Conservation (phyloP, 2,329 filamentous ascomycete species). For the Pyricularia sp. region DNA sequence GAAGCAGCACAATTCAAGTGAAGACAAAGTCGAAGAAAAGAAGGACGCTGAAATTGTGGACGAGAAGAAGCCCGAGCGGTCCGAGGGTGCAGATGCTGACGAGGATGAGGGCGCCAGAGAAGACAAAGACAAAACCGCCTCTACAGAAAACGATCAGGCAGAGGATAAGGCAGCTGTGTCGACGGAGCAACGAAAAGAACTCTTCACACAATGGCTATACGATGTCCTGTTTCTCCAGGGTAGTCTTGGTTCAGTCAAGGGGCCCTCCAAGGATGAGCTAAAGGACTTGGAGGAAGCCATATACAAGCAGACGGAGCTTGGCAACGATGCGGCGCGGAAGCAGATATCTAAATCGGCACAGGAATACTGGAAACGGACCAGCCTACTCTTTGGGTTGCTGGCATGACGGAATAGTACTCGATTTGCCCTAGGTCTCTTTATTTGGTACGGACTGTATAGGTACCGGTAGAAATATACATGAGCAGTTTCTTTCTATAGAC, state of each 20-base stretch:
- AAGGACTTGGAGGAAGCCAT: slow-evolving; percentile 36
- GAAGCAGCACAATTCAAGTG: slow-evolving; percentile 8
- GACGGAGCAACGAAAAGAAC: slow-evolving; percentile 28
- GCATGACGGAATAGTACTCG: slow-evolving; percentile 22
- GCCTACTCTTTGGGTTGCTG: slow-evolving; percentile 72
- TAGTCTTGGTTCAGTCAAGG: slow-evolving; percentile 27
- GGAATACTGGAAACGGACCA: slow-evolving; percentile 79
- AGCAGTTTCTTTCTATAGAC: not conserved
- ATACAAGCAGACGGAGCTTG: slow-evolving; percentile 35
- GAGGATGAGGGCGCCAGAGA: slow-evolving; percentile 8
- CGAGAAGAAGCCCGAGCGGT: slow-evolving; percentile 11
- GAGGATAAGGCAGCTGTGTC: slow-evolving; percentile 2
- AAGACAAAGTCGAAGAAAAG: slow-evolving; percentile 7
- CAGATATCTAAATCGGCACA: slow-evolving; percentile 53
- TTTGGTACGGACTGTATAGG: slow-evolving; percentile 5
- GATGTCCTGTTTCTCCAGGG: slow-evolving; percentile 44
- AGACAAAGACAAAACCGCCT: slow-evolving; percentile 11
- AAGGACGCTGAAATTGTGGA: slow-evolving; percentile 7
- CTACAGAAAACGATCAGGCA: slow-evolving; percentile 5
- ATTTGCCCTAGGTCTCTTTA: not conserved
- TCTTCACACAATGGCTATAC: slow-evolving; percentile 52
- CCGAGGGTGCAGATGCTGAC: slow-evolving; percentile 8
- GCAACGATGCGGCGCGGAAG: slow-evolving; percentile 34
- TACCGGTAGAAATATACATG: not conserved
- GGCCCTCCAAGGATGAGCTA: slow-evolving; percentile 20